phyloP scores from a whole-genome alignment of 306 rosid species.

The Dryas octopetala region DNA sequence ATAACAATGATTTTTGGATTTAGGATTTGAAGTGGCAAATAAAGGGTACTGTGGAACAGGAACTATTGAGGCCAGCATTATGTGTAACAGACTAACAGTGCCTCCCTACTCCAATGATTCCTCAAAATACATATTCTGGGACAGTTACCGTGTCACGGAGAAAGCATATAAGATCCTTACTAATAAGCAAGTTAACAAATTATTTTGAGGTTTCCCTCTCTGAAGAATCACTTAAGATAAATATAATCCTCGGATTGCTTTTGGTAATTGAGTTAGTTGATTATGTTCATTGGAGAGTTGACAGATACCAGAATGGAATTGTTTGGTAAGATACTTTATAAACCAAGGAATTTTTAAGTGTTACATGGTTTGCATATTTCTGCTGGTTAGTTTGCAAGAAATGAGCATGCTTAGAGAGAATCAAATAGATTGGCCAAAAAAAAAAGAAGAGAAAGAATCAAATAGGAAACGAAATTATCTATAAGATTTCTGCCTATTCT shows the following conservation, averaged over 20 bases:
- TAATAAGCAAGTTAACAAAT: slow-evolving; percentile 33
- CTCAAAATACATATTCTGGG: slow-evolving; percentile 60
- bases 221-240: no score
- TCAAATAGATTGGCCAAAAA: no score
- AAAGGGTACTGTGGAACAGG: slow-evolving; percentile 84
- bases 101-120: slow-evolving; percentile 35
- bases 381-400: no score
- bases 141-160: slow-evolving; percentile 57
- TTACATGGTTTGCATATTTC: no score
- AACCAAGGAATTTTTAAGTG: no score
- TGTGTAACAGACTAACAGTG: slow-evolving; percentile 37
- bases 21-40: slow-evolving; percentile 54
- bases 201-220: slow-evolving; percentile 29
- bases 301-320: no score
- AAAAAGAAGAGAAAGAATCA: no score
- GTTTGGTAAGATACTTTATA: no score
- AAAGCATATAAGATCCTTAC: slow-evolving; percentile 35
- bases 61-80: slow-evolving; percentile 44
- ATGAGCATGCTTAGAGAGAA: no score
- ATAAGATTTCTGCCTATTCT: not conserved
- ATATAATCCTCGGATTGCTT: not conserved
- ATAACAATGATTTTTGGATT: slow-evolving; percentile 1
- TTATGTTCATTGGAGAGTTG: not conserved
- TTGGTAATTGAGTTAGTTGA: not conserved
- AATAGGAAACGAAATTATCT: not conserved